These are phyloP conservation scores for Atractiella rhizophila DNA, from an alignment of 768 basidiomycete genomes.

Conservation along the genomic window DNA sequence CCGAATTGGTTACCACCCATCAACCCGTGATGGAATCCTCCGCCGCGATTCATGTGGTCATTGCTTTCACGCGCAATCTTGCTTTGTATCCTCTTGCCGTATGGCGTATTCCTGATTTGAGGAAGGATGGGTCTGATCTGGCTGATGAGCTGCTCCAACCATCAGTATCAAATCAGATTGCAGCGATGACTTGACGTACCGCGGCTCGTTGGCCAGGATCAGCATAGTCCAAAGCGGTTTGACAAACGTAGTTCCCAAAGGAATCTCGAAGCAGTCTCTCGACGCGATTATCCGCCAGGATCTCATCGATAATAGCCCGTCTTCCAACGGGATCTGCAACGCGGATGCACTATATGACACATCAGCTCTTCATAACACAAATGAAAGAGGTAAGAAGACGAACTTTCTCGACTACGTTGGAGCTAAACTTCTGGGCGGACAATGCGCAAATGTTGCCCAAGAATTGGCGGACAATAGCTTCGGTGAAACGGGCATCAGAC, in stretches of 20 bases:
- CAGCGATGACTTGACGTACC: too few species aligned
- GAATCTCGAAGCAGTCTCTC: conserved; percentile 92
- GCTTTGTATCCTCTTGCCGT: too few species aligned
- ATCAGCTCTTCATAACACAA: background rate
- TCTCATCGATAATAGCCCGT: conserved; percentile 80
- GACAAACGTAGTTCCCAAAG: conserved; percentile 23
- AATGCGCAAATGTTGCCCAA: conserved; percentile 89
- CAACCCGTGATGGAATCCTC: too few species aligned
- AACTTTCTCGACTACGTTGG: conserved; percentile 85
- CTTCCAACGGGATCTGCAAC: conserved; percentile 88
- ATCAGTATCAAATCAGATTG: too few species aligned
- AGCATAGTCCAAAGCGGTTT: conserved; percentile 94
- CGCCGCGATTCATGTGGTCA: too few species aligned
- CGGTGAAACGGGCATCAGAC: conserved; percentile 94
- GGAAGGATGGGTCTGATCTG: too few species aligned
- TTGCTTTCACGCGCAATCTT: too few species aligned
- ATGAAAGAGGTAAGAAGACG: background rate
- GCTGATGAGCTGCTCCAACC: too few species aligned
- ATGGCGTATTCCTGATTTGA: too few species aligned
- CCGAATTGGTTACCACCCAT: too few species aligned
- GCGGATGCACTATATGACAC: conserved; percentile 37
- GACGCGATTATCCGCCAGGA: conserved; percentile 73
- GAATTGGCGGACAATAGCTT: conserved; percentile 91
- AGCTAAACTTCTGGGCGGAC: conserved; percentile 97
- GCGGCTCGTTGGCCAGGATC: conserved; percentile 72